Evolutionary conservation across 2,329 filamentous ascomycete species (phyloP).

Genomic region (Metarhizium robertsii): DNA sequence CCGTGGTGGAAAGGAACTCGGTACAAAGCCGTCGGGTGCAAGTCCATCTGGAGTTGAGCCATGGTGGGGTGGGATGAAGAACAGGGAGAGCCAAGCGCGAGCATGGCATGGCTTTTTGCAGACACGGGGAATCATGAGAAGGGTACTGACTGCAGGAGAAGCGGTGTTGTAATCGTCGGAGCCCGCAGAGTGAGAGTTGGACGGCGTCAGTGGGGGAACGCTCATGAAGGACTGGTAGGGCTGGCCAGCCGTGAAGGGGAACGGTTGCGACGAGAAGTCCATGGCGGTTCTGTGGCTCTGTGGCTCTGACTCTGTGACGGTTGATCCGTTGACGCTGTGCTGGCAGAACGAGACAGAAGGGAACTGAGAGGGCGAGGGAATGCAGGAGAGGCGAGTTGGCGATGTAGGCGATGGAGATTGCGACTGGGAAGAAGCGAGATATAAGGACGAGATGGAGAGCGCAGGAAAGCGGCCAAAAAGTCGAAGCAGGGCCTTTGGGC

Average conservation of each 20-base stretch:
- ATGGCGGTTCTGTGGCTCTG: conserved; percentile 22
- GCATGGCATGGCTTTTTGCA: not conserved
- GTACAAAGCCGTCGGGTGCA: not conserved
- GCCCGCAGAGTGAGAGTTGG: conserved; percentile 13
- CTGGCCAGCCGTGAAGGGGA: conserved; percentile 38
- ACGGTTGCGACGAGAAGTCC: conserved; percentile 39
- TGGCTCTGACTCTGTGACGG: not conserved
- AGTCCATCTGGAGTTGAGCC: too few species aligned
- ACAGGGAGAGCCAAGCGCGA: not conserved
- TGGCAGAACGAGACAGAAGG: not conserved
- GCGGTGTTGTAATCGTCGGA: conserved; percentile 7
- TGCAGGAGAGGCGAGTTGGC: not conserved
- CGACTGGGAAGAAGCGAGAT: not conserved
- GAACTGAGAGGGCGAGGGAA: not conserved
- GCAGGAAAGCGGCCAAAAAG: not conserved
- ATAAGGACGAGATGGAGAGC: not conserved
- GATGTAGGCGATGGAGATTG: not conserved
- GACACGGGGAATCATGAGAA: not conserved
- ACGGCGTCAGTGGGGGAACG: conserved; percentile 44
- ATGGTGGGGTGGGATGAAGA: not conserved
- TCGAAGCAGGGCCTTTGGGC: not conserved
- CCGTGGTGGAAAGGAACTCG: too few species aligned
- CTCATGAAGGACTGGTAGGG: conserved; percentile 45
- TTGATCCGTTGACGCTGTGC: too few species aligned
- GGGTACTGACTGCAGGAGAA: conserved; percentile 5